Evolutionary conservation across 306 rosid species (phyloP).

Genomic region (Quercus robur): DNA sequence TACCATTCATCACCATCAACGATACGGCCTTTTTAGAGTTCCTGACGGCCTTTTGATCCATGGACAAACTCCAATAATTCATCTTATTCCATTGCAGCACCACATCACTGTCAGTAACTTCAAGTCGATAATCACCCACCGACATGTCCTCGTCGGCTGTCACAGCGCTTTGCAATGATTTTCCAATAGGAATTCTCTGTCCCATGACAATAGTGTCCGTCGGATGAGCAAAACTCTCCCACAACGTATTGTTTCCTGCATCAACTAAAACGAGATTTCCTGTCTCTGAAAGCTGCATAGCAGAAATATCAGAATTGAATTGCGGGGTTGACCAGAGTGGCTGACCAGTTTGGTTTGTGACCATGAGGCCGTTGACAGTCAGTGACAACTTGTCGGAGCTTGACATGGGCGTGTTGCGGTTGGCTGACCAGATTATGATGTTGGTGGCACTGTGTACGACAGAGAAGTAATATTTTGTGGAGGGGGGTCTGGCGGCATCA

Average conservation of each 20-base stretch:
- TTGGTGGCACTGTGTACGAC: too few relatives aligned
- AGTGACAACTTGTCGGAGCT: too few relatives aligned
- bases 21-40: constrained; percentile 39
- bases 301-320: too few relatives aligned
- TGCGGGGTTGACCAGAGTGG: too few relatives aligned
- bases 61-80: constrained; percentile 68
- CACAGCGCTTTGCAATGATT: constrained; percentile 38
- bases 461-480: too few relatives aligned
- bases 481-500: too few relatives aligned
- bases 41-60: constrained; percentile 32
- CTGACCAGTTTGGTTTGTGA: too few relatives aligned
- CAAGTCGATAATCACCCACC: constrained; percentile 35
- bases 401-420: too few relatives aligned
- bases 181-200: constrained; percentile 50
- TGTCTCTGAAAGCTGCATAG: too few relatives aligned
- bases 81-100: constrained; percentile 68
- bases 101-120: constrained; percentile 49
- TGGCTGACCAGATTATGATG: too few relatives aligned
- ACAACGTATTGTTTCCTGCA: constrained; percentile 51
- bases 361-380: too few relatives aligned
- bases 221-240: constrained; percentile 84
- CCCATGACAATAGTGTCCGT: constrained; percentile 78
- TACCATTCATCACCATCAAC: constrained; percentile 48
- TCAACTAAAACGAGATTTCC: constrained; percentile 42
- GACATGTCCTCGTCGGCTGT: constrained; percentile 47